Percentiles rank a stretch among this genome's conserved stretches.
Conservation (phyloP, 2,329 filamentous ascomycete genomes). For the Penicillium sp. region DNA sequence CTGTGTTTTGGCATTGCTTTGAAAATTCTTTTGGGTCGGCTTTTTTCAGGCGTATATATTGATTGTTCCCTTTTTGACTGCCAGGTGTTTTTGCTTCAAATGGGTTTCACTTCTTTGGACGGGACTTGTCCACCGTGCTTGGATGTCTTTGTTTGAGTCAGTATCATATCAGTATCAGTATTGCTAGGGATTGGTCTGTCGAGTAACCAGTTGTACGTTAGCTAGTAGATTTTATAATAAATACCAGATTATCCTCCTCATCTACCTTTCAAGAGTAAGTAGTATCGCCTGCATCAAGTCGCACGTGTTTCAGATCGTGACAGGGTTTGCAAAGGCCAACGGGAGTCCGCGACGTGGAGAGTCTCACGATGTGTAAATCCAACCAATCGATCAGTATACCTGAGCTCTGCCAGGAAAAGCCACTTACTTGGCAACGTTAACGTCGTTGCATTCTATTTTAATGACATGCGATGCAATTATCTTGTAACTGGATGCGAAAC, state of each 20-base stretch:
- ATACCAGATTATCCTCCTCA: background rate
- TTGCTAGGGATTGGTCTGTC: background rate
- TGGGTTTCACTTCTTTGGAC: constrained; percentile 4
- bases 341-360: background rate
- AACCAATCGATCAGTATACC: no score
- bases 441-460: background rate
- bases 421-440: no score
- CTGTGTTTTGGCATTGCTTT: constrained; percentile 10
- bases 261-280: no score
- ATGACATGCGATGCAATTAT: background rate
- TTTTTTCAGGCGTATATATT: constrained; percentile 10
- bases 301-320: no score
- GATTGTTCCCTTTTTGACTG: background rate
- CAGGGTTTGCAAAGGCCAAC: no score
- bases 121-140: background rate
- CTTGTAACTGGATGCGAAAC: background rate
- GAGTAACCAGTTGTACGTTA: constrained; percentile 11
- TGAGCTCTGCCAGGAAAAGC: no score
- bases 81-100: constrained; percentile 2
- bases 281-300: no score
- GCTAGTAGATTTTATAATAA: constrained; percentile 14
- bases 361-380: background rate
- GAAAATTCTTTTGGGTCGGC: constrained; percentile 10
- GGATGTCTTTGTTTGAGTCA: background rate
- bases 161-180: background rate